Percentiles rank a stretch among this genome's conserved stretches.
Conservation (phyloP, 108 stramenopile species). For the Stephanodiscus minutulus region DNA sequence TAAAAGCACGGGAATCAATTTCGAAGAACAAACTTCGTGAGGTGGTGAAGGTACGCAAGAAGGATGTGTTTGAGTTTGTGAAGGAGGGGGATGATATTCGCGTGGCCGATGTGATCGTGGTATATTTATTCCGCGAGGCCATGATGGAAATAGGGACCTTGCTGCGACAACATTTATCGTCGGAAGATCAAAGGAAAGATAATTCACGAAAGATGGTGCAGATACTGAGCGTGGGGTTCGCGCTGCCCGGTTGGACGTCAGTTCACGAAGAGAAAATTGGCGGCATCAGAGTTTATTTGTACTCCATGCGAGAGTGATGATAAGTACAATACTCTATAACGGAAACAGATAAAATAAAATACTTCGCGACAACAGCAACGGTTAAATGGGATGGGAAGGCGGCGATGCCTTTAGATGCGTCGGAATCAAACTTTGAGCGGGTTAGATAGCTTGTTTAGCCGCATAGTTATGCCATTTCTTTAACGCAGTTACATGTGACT, state of each 20-base stretch:
- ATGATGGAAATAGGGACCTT: constrained; percentile 38
- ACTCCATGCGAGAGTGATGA: constrained; percentile 6
- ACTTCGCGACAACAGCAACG: background rate
- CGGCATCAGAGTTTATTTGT: constrained; percentile 36
- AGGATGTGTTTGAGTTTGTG: constrained; percentile 47
- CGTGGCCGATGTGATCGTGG: constrained; percentile 39
- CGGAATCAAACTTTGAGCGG: too few relatives aligned
- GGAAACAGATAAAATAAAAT: background rate
- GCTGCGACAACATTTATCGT: constrained; percentile 17
- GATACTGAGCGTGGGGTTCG: constrained; percentile 47
- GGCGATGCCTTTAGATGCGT: too few relatives aligned
- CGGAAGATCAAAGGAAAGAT: background rate
- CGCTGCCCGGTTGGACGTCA: constrained; percentile 30
- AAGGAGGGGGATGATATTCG: constrained; percentile 14
- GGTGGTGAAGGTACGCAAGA: constrained; percentile 18
- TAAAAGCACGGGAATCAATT: constrained; percentile 22
- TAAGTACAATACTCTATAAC: too few relatives aligned
- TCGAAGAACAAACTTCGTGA: constrained; percentile 18
- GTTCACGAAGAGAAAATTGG: constrained; percentile 17
- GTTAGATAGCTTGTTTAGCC: too few relatives aligned
- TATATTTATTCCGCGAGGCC: constrained; percentile 53
- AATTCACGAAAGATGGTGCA: background rate
- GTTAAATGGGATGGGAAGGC: too few relatives aligned
- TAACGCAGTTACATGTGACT: background rate
- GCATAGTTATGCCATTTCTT: constrained; percentile 3